Evolutionary conservation across 108 stramenopile genomes (phyloP).

Genomic region (Conticribra weissflogii): DNA sequence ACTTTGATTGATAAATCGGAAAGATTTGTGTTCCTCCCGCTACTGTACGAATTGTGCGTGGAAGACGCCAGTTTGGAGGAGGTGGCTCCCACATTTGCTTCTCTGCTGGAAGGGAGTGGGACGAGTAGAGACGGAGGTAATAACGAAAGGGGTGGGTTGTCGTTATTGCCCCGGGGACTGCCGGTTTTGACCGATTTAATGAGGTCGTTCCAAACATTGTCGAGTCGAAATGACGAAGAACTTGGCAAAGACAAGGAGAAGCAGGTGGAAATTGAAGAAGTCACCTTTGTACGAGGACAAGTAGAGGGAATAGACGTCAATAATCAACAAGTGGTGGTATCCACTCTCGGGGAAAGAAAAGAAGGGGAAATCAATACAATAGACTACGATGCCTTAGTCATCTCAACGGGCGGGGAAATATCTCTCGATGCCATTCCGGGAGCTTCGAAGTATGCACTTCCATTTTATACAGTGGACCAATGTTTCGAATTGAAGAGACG

Average conservation of each 20-base stretch:
- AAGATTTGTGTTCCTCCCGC: conserved; percentile 86
- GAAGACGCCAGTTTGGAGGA: conserved; percentile 65
- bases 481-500: conserved; percentile 59
- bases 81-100: conserved; percentile 66
- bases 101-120: conserved; percentile 48
- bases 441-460: conserved; percentile 67
- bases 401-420: conserved; percentile 72
- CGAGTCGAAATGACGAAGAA: conserved; percentile 1
- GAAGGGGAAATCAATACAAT: conserved; percentile 22
- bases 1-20: conserved; percentile 82
- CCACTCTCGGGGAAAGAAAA: neutral
- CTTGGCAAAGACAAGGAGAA: conserved; percentile 7
- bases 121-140: neutral
- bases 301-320: conserved; percentile 55
- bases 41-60: conserved; percentile 85
- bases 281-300: conserved; percentile 46
- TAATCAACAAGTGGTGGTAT: conserved; percentile 33
- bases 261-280: conserved; percentile 2
- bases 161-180: too few species aligned
- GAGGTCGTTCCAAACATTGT: too few species aligned
- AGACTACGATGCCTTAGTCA: conserved; percentile 73
- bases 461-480: conserved; percentile 84
- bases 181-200: too few species aligned
- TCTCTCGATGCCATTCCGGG: conserved; percentile 71
- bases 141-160: neutral